phyloP scores from a whole-genome alignment of 345 rosid species.

The Eucalyptus dawsonii region DNA sequence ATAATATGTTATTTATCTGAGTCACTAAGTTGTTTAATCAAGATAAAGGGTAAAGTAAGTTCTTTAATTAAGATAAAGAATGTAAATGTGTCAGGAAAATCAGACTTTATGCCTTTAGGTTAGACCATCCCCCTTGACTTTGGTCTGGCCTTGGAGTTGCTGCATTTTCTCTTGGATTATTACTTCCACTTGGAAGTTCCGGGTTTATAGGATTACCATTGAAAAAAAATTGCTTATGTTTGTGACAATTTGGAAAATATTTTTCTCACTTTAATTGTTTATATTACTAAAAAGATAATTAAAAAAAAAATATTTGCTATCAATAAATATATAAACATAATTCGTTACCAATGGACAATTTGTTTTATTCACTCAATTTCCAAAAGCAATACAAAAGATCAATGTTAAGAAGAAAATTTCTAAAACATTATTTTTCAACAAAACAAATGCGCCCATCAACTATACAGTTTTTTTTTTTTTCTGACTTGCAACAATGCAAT shows the following conservation, averaged over 20 bases:
- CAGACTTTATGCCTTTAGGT: background rate
- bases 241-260: background rate
- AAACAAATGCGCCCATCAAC: background rate
- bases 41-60: background rate
- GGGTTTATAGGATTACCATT: too few species aligned
- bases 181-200: background rate
- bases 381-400: background rate
- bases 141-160: background rate
- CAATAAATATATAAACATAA: background rate
- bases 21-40: background rate
- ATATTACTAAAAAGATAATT: background rate
- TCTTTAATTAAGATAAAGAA: background rate
- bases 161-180: background rate
- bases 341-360: background rate
- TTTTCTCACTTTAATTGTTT: too few species aligned
- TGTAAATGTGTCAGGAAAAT: background rate
- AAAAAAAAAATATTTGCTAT: too few species aligned
- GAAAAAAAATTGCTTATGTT: background rate
- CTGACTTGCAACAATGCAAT: background rate
- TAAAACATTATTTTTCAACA: too few species aligned
- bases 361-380: background rate
- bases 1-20: background rate
- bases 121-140: background rate
- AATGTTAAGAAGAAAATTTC: background rate
- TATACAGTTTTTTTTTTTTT: too few species aligned